These are phyloP conservation scores for Lactarius vividus DNA, from an alignment of 768 basidiomycete species.

Conservation along the genomic window DNA sequence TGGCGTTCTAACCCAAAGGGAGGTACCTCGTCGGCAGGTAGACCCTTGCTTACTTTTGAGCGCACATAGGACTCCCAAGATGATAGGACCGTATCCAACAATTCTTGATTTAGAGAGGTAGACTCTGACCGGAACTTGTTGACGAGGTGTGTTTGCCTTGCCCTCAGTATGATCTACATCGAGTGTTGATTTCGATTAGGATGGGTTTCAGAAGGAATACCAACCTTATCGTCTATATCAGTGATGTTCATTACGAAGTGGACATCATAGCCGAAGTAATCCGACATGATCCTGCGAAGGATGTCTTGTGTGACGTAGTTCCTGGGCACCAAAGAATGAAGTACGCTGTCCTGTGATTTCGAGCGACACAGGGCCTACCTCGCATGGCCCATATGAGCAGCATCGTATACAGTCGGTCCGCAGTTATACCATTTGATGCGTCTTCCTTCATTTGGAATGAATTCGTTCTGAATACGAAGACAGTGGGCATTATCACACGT, in stretches of 20 bases:
- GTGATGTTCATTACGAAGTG: conserved; percentile 99
- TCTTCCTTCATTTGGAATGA: conserved; percentile 63
- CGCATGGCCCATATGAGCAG: conserved; percentile 98
- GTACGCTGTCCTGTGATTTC: background rate
- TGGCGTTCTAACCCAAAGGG: conserved; percentile 47
- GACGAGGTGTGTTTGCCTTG: conserved; percentile 75
- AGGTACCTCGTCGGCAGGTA: conserved; percentile 51
- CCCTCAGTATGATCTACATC: conserved; percentile 87
- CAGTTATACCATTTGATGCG: conserved; percentile 99
- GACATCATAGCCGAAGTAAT: conserved; percentile 97
- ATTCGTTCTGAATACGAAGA: conserved; percentile 58
- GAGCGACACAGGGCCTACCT: conserved; percentile 48
- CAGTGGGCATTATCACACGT: conserved; percentile 9
- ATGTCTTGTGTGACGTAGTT: conserved; percentile 98
- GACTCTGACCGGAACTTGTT: conserved; percentile 59
- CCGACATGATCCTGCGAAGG: conserved; percentile 81
- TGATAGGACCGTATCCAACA: conserved; percentile 54
- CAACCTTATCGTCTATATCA: conserved; percentile 98
- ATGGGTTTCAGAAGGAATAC: conserved; percentile 18
- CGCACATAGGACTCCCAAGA: conserved; percentile 68
- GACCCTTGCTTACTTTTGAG: conserved; percentile 60
- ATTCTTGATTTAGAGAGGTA: conserved; percentile 49
- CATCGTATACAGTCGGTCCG: conserved; percentile 98
- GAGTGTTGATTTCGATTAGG: background rate
- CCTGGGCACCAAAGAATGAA: conserved; percentile 40